Conservation (phyloP, 2,329 filamentous ascomycete species). For the Tolypocladium guangdongense region DNA sequence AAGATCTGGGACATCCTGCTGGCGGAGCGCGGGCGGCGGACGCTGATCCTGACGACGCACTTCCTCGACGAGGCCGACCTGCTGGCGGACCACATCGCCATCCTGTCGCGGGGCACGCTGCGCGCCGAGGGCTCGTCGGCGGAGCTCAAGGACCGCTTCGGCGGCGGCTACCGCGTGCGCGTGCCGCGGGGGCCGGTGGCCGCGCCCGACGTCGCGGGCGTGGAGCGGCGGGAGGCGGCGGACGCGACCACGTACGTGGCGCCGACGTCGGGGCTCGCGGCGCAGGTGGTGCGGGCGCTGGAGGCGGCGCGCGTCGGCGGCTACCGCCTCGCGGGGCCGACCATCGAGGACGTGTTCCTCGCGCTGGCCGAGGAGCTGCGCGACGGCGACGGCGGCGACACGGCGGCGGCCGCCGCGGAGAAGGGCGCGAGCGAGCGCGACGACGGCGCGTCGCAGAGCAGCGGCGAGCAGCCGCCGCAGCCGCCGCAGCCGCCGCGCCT, state of each 20-base stretch:
- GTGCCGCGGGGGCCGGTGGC: conserved; percentile 22
- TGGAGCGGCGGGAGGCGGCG: conserved; percentile 47
- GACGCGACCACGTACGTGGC: conserved; percentile 67
- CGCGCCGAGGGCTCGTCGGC: conserved; percentile 78
- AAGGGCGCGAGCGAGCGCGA: conserved; percentile 2
- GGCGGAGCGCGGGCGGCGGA: conserved; percentile 69
- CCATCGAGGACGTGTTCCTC: conserved; percentile 87
- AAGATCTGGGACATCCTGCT: conserved; percentile 94
- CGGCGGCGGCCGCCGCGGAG: conserved; percentile 12
- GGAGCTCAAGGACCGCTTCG: conserved; percentile 70
- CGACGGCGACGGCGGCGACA: conserved; percentile 16
- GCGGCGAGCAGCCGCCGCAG: conserved; percentile 11
- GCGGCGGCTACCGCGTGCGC: conserved; percentile 76
- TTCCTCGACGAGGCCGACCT: conserved; percentile 91
- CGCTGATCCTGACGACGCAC: conserved; percentile 82
- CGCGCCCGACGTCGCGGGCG: conserved; percentile 40
- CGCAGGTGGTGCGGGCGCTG: conserved; percentile 57
- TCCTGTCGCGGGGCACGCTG: conserved; percentile 73
- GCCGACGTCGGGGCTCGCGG: conserved; percentile 57
- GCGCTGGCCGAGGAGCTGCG: conserved; percentile 72
- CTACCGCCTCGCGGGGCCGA: conserved; percentile 79
- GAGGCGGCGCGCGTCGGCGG: conserved; percentile 58
- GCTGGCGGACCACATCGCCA: conserved; percentile 77
- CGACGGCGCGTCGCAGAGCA: conserved; percentile 9
- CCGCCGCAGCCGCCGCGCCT: conserved; percentile 16